Conservation (phyloP, 495 filamentous ascomycete species). For the Trichoderma asperelloides region DNA sequence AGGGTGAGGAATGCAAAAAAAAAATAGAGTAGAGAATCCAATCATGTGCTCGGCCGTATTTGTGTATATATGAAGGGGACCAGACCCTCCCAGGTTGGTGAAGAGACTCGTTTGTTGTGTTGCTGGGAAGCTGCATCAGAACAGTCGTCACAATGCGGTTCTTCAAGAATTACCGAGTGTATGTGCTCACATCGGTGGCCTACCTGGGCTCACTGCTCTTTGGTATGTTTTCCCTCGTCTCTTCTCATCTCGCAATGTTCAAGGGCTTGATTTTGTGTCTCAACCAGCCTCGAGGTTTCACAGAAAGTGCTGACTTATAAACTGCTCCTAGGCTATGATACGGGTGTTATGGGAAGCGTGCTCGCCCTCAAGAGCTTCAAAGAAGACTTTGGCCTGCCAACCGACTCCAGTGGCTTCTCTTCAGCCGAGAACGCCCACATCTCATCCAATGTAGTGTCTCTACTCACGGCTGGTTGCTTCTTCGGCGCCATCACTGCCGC, state of each 20-base stretch:
- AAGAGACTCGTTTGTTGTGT: neutral
- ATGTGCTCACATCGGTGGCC: constrained; percentile 45
- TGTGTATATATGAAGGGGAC: neutral
- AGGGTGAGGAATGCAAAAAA: neutral
- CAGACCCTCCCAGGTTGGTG: neutral
- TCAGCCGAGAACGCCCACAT: constrained; percentile 27
- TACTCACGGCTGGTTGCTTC: constrained; percentile 56
- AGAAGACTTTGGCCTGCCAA: constrained; percentile 23
- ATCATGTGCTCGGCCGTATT: no score
- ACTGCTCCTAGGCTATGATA: constrained; percentile 51
- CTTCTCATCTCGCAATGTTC: neutral
- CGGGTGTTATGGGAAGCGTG: constrained; percentile 54
- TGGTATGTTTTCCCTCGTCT: constrained; percentile 25
- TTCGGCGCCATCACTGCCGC: constrained; percentile 48
- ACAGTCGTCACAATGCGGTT: constrained; percentile 13
- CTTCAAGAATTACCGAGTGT: constrained; percentile 46
- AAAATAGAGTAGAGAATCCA: neutral
- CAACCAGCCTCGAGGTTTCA: neutral
- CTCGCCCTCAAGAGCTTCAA: constrained; percentile 40
- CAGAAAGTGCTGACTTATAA: constrained; percentile 36
- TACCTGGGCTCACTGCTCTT: constrained; percentile 47
- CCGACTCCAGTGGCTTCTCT: constrained; percentile 18
- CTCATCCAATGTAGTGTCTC: constrained; percentile 55
- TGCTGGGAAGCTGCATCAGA: neutral
- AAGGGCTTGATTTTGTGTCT: neutral